phyloP scores from a whole-genome alignment of 345 rosid genomes.

The Capsella bursapastoris region DNA sequence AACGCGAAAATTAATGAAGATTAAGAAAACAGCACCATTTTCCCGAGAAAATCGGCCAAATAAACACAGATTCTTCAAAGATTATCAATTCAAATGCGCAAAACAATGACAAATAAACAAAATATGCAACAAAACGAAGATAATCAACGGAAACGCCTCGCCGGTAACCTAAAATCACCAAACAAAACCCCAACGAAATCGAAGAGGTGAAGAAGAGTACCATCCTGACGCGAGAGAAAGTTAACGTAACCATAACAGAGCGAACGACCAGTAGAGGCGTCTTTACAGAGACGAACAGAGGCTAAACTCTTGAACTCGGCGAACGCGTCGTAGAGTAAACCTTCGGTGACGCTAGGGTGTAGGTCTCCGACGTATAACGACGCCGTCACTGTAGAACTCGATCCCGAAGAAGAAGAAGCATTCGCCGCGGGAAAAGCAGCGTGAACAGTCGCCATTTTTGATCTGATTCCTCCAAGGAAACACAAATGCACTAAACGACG shows the following conservation, averaged over 20 bases:
- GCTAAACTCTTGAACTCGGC: conserved; percentile 62
- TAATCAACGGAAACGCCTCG: conserved; percentile 6
- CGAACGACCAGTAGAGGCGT: conserved; percentile 62
- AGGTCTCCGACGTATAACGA: conserved; percentile 81
- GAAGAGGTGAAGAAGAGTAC: conserved; percentile 40
- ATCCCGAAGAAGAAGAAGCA: conserved; percentile 39
- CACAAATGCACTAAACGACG: conserved; percentile 20
- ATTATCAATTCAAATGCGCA: not conserved
- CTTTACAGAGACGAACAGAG: conserved; percentile 74
- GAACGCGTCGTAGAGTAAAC: conserved; percentile 58
- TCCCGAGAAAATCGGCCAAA: conserved; percentile 19
- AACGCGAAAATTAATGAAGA: not conserved
- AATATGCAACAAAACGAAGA: not conserved
- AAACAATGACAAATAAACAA: not conserved
- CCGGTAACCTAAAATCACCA: not conserved
- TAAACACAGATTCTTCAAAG: not conserved
- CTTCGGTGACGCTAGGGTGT: conserved; percentile 65
- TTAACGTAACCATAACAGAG: conserved; percentile 87
- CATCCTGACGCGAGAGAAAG: conserved; percentile 65
- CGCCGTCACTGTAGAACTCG: conserved; percentile 39
- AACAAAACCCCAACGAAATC: not conserved
- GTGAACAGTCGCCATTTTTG: conserved; percentile 49
- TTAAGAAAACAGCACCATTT: not conserved
- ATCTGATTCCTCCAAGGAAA: conserved; percentile 15
- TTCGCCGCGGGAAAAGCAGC: conserved; percentile 46